Base-by-base conservation (phyloP, 2,329 filamentous ascomycete genomes). In the Xylariaceae sp. region DNA sequence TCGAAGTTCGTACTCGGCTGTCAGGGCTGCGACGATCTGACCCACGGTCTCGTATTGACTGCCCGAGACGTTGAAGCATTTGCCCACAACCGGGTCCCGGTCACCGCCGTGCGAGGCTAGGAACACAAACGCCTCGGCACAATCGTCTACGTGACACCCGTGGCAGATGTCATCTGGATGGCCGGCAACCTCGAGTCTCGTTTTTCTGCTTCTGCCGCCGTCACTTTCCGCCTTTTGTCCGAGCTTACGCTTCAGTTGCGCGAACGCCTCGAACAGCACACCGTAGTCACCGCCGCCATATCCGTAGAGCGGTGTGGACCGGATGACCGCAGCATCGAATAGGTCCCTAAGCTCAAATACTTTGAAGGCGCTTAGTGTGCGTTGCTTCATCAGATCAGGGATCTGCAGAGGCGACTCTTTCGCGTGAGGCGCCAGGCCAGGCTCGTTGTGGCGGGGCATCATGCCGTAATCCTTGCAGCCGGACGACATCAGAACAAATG, bases 391-490 rank as follows among this genome's bases (percentile, higher is more conserved):
- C 1, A 63, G 16, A 0, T 50, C 44, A 0, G 59, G 50, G 0
- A 58, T 52, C 4, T 61, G 56, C 9, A 71, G 34, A 0, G 65
- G 63, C 0, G 65, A 66, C 0, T 57, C 47, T 47, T 73, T 69
- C 0, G 61, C 65, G 31, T 73, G 69, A 7, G 67, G 63, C 6
- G 48, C 44, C 3, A 72, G 56, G 0, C 42, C 53, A 0, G 58
- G 45, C 0, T 59, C 53, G 2, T 61, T 62, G 34, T 68, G 59
- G 1, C 59, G 39, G 4, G 35, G 38, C 2, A 46, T 64, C 32
- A 32, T 48, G 28, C 70, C 69, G 43, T 73, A 73, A 51, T 73
- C 70, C 41, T 73, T 73, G 52, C 69, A 73, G 0, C 70, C 70
- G 3, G 65, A 69, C 8, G 62, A 67, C 50, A 65, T 65, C 3